phyloP scores from a whole-genome alignment of 257 asterid genomes.

The Verbascum thapsus region DNA sequence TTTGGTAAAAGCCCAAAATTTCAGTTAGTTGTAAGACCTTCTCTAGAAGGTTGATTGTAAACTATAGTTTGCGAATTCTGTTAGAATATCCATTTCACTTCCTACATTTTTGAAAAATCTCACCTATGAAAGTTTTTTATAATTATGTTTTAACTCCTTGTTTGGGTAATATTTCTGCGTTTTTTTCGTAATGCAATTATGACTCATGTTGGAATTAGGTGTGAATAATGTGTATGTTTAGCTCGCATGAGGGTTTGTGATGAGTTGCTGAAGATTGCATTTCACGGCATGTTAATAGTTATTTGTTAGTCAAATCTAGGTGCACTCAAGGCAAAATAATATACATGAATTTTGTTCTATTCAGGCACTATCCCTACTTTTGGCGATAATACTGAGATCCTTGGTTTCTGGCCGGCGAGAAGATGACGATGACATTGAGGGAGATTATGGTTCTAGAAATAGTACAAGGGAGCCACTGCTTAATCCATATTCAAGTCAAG shows the following conservation, averaged over 20 bases:
- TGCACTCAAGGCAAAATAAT: conserved; percentile 11
- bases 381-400: conserved; percentile 66
- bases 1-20: not conserved
- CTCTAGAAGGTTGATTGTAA: not conserved
- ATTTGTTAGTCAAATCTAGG: conserved; percentile 6
- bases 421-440: conserved; percentile 60
- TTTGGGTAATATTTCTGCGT: conserved; percentile 5
- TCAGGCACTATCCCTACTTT: conserved; percentile 64
- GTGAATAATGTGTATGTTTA: not conserved
- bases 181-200: conserved; percentile 2
- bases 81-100: not conserved
- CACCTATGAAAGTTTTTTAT: conserved; percentile 1
- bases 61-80: conserved; percentile 1
- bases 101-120: not conserved
- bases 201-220: conserved; percentile 8
- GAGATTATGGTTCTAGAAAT: conserved; percentile 46
- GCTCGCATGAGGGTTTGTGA: not conserved
- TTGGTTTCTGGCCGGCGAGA: conserved; percentile 51
- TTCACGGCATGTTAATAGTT: conserved; percentile 13
- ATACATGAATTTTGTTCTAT: conserved; percentile 23
- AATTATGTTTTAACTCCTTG: not conserved
- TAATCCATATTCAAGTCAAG: conserved; percentile 46
- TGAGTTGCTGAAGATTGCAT: conserved; percentile 21
- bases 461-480: conserved; percentile 64
- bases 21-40: not conserved